Percentiles rank a stretch among this genome's conserved stretches.
phyloP scores from a whole-genome alignment of 2,329 filamentous ascomycete species.

The Albifimbria verrucaria region DNA sequence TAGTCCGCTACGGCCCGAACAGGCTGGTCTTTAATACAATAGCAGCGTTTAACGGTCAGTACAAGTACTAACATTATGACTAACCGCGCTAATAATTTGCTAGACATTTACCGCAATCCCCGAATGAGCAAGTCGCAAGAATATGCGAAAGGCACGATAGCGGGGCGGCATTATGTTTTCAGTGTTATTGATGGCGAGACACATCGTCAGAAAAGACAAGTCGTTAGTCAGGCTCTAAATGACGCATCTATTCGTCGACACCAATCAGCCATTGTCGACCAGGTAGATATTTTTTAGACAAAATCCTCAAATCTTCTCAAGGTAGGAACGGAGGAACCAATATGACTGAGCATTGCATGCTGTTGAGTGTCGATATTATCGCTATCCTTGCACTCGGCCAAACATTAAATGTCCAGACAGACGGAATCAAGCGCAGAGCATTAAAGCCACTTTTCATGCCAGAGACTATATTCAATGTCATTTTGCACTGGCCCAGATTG shows the following conservation, averaged over 20 bases:
- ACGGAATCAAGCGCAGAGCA: background rate
- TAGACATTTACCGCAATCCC: background rate
- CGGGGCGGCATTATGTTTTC: background rate
- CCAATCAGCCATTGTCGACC: background rate
- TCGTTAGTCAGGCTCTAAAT: background rate
- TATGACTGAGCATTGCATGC: background rate
- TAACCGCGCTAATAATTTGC: no score
- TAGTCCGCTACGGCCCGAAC: background rate
- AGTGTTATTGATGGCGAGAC: background rate
- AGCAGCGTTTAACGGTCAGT: background rate
- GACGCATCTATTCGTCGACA: background rate
- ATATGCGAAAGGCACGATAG: background rate
- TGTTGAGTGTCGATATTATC: constrained; percentile 3
- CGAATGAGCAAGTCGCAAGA: background rate
- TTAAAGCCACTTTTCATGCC: background rate
- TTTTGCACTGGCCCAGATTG: constrained; percentile 2
- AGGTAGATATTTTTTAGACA: no score
- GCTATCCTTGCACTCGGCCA: constrained; percentile 4
- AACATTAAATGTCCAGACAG: constrained; percentile 5
- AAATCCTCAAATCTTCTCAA: no score
- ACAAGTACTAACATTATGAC: no score
- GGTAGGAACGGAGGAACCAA: background rate
- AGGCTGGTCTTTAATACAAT: background rate
- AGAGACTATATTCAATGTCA: constrained; percentile 2
- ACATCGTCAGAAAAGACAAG: background rate